Base-by-base conservation (phyloP, 805 yeast genomes). In the Metschnikowia drakensbergensis region DNA sequence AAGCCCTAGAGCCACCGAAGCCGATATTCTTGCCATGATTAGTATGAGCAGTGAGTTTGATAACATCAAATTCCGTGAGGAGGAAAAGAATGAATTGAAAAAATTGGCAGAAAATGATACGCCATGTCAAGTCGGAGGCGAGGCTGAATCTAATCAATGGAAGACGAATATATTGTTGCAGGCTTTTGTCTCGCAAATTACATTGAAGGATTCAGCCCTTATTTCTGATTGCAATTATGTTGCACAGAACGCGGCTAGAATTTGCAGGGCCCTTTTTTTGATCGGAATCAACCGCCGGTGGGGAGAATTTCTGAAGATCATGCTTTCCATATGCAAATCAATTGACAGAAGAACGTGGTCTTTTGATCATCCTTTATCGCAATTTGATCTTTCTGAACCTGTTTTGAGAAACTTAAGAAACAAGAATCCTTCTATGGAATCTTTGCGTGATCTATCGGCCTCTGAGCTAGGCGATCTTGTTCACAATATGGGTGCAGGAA, bases 21-120 rank as follows among this genome's bases (percentile, higher is more conserved):
- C 97, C 0, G 97, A 90, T 65, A 84, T 91, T 0, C 65, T 94
- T 17, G 83, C 96, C 0, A 84, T 91, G 80, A 80, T 94, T 43
- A 83, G 96, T 63, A 85, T 86, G 88, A 87, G 97, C 65, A 83
- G 88, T 47, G 99, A 94, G 65, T 94, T 95, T 65, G 97, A 91
- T 60, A 83, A 88, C 47, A 81, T 94, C 41, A 89, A 88, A 58
- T 83, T 86, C 54, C 79, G 99, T 52, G 90, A 86, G 53, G 99
- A 94, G 52, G 99, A 94, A 61, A 68, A 81, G 7, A 70, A 69
- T 9, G 99, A 95, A 63, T 73, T 95, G 48, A 79, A 80, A 22
- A 68, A 71, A 33, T 64, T 92, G 46, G 62, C 75, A 31, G 88
- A 86, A 5, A 69, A 71, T 1, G 76, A 82, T 28, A 75, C 82